Evolutionary conservation across 2,329 filamentous ascomycete species (phyloP), one percentile per base, ranked within the genome.

Genomic region (Paraphoma chrysanthemicola): DNA sequence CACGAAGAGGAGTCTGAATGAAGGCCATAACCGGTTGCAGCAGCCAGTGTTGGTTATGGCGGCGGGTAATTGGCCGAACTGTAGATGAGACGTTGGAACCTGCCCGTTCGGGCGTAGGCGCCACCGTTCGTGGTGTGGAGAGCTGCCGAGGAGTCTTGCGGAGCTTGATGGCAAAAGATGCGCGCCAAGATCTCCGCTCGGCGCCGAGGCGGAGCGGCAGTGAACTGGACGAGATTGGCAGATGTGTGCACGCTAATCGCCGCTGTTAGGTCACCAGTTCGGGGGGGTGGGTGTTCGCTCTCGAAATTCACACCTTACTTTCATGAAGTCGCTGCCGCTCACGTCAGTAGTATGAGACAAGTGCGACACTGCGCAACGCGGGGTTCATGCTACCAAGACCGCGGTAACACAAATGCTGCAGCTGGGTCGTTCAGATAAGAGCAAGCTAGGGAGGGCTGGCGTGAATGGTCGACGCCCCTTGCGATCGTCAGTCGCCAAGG

Each of bases 401-500:
- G 12, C 29, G 44, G 28, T 30, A 33, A 9, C 28, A 31, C 28
- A 30, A 7, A 14, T 16, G 28, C 28, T 31, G 12, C 11, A n/a
- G 28, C 28, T 6, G 6, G 16, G 28, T 56, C 44, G 48, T 62
- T 43, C 48, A 55, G 62, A 67, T 67, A 67, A 67, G 59, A 56
- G 17, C 29, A 12, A 56, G 45, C 51, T 50, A 55, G 53, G 51
- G 42, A 17, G 23, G 28, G 44, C 50, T 29, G 48, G 47, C 33
- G 44, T 56, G 50, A 57, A 57, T 61, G 53, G 54, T 51, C 55
- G 48, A 31, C 36, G 12, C 36, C 47, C 36, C 51, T 41, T 61
- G 51, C 42, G 64, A 68, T 68, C 67, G 48, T 44, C 63, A 33
- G 30, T 39, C 53, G 70, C 69, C 69, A 70, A 72, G 70, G 59